phyloP scores from a whole-genome alignment of 495 filamentous ascomycete genomes.

The Tetracladium setigerum region DNA sequence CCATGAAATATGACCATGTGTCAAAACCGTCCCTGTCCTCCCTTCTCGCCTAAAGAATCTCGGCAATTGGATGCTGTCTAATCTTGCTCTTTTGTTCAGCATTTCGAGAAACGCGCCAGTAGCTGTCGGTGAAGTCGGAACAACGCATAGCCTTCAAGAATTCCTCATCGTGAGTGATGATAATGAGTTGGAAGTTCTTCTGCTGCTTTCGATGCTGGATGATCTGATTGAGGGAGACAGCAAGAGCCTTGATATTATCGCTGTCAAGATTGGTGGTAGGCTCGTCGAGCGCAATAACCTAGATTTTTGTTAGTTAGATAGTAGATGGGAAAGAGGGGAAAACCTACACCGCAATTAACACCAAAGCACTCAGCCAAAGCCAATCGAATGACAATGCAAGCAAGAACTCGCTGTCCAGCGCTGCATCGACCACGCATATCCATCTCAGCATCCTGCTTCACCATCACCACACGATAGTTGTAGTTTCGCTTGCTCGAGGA shows the following conservation, averaged over 20 bases:
- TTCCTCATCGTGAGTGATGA: conserved; percentile 98
- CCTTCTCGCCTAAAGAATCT: conserved; percentile 16
- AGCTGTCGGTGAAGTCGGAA: conserved; percentile 87
- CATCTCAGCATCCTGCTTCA: conserved; percentile 96
- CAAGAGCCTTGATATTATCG: conserved; percentile 88
- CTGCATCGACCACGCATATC: conserved; percentile 98
- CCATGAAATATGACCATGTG: no score
- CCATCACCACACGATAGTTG: conserved; percentile 98
- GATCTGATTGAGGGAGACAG: conserved; percentile 76
- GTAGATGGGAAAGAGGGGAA: neutral
- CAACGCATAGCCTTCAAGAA: conserved; percentile 91
- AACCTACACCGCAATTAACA: conserved; percentile 70
- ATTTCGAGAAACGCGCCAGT: conserved; percentile 77
- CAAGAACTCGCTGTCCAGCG: conserved; percentile 92
- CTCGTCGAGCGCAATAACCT: conserved; percentile 91
- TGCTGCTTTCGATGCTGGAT: conserved; percentile 79
- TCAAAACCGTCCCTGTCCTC: no score
- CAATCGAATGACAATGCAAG: conserved; percentile 94
- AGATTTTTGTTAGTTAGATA: conserved; percentile 6
- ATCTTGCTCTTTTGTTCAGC: conserved; percentile 84
- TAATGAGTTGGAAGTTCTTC: conserved; percentile 93
- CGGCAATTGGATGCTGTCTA: conserved; percentile 58
- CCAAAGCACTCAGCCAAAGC: conserved; percentile 97
- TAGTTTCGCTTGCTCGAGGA: conserved; percentile 73
- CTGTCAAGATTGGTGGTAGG: conserved; percentile 95